Base-by-base conservation (phyloP, 805 yeast genomes). In the Metahyphopichia silvanorum region DNA sequence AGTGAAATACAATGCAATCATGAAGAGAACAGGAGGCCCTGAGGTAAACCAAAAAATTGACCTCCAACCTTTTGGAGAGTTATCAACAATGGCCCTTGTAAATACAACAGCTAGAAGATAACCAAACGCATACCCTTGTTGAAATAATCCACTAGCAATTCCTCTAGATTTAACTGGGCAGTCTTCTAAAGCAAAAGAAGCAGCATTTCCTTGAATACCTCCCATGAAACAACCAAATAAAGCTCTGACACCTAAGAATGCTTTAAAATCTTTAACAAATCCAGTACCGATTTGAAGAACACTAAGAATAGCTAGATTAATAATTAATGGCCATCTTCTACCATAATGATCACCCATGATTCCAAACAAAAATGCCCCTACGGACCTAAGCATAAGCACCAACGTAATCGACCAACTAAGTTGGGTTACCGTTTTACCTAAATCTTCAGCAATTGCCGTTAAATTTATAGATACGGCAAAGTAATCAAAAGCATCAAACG, bases 101-200 rank as follows among this genome's bases (percentile, higher is more conserved):
- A 79, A 81, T 16, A 79, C 64, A 31, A 79, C 84, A 5, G 79
- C 86, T 38, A 80, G 50, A 16, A 81, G 57, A 45, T 79, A 80
- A 16, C 88, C 88, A 29, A 81, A 69, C 1, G 84, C 81, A 44
- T 81, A 86, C 39, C 95, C 95, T 53, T 85, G 83, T 57, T 86
- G 95, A 51, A 86, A 75, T 25, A 84, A 55, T 29, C 86, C 86
- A 21, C 80, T 72, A 29, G 80, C 56, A 36, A 79, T 65, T 28
- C 85, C 82, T 56, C 76, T 63, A 21, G 82, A 74, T 21, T 55
- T 64, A 17, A 52, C 46, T 9, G 81, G 79, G 43, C 74, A 63
- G 51, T 72, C 79, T 40, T 74, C 79, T 24, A 76, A 45, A 12
- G 78, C 71, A 13, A 75, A 69, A 16, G 77, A 73, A 15, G 76